Conservation (phyloP, 305 asterid genomes). For the Salvia sclarea region DNA sequence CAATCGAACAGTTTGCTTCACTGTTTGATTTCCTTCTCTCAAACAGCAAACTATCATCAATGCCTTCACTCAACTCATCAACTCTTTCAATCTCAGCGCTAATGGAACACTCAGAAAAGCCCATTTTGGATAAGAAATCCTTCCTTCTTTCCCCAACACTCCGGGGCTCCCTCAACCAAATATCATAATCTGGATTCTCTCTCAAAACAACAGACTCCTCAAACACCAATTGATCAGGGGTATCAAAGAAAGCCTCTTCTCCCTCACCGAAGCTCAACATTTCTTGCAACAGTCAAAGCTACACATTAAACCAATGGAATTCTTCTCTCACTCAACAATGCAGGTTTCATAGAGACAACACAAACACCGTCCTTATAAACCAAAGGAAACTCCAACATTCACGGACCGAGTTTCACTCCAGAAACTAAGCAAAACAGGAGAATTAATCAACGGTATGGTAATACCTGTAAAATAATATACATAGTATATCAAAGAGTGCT, state of each 20-base stretch:
- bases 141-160: slow-evolving; percentile 63
- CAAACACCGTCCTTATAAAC: slow-evolving; percentile 23
- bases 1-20: slow-evolving; percentile 52
- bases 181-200: slow-evolving; percentile 37
- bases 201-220: slow-evolving; percentile 36
- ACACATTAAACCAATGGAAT: slow-evolving; percentile 40
- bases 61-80: slow-evolving; percentile 19
- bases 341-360: slow-evolving; percentile 23
- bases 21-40: slow-evolving; percentile 50
- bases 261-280: slow-evolving; percentile 51
- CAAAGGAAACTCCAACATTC: slow-evolving; percentile 32
- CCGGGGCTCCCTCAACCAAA: slow-evolving; percentile 66
- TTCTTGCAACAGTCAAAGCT: slow-evolving; percentile 36
- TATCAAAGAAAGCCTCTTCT: slow-evolving; percentile 69
- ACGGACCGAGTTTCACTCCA: slow-evolving; percentile 50
- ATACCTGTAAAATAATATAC: not conserved
- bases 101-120: slow-evolving; percentile 36
- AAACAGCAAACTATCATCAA: slow-evolving; percentile 33
- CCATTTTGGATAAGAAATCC: slow-evolving; percentile 48
- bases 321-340: slow-evolving; percentile 19
- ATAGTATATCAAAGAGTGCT: slow-evolving; percentile 33
- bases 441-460: slow-evolving; percentile 29
- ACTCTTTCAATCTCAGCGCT: slow-evolving; percentile 25
- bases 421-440: slow-evolving; percentile 31
- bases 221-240: slow-evolving; percentile 43